These are phyloP conservation scores for Asterochloris erici DNA, from an alignment of 139 green algal species.

Conservation along the genomic window DNA sequence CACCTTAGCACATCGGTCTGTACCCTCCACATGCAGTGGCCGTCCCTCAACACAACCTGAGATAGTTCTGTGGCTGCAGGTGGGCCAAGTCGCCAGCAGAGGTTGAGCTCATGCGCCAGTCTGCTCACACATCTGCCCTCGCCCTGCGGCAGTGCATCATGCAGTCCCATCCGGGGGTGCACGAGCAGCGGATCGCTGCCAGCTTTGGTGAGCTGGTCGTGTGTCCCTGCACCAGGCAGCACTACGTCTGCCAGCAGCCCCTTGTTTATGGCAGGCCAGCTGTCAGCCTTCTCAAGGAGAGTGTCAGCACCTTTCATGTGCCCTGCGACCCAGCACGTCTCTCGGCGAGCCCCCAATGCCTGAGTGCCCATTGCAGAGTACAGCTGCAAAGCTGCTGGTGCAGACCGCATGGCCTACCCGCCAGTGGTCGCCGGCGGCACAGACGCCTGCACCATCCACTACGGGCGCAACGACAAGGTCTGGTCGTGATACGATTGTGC, in stretches of 20 bases:
- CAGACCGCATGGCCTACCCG: conserved; percentile 71
- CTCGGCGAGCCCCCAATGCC: neutral
- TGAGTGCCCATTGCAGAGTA: conserved; percentile 34
- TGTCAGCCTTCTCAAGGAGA: neutral
- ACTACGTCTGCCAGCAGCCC: neutral
- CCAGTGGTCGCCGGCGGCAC: conserved; percentile 63
- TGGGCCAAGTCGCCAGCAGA: conserved; percentile 73
- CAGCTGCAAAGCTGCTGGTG: conserved; percentile 49
- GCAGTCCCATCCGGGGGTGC: conserved; percentile 32
- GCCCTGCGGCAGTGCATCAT: conserved; percentile 59
- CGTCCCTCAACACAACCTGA: too few relatives aligned
- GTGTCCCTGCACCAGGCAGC: too few relatives aligned
- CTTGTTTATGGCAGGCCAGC: neutral
- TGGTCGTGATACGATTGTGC: neutral
- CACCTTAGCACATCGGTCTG: neutral
- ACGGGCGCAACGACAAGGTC: conserved; percentile 81
- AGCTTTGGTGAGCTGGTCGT: conserved; percentile 47
- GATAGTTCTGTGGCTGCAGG: conserved; percentile 1
- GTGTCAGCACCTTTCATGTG: neutral
- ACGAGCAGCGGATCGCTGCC: conserved; percentile 59
- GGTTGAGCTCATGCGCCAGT: conserved; percentile 56
- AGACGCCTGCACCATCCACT: conserved; percentile 84
- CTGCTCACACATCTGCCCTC: conserved; percentile 40
- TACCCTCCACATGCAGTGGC: too few relatives aligned
- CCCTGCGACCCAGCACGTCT: neutral